Conservation (phyloP, 2,329 filamentous ascomycete species). For the Hypoxylon sp. region DNA sequence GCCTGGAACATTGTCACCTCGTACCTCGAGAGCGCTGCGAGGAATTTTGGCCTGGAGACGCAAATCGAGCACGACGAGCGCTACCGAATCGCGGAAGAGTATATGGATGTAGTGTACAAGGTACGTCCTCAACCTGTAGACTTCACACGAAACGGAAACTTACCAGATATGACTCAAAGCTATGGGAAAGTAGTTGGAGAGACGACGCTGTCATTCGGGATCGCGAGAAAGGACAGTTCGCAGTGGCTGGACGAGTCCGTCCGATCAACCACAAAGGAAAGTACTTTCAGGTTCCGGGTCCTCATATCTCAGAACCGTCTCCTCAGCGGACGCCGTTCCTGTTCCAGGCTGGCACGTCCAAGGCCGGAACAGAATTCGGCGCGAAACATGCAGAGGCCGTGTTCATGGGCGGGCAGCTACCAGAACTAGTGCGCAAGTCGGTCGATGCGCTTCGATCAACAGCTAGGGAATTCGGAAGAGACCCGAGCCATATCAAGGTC, state of each 20-base stretch:
- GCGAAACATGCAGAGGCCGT: constrained; percentile 70
- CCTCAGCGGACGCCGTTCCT: constrained; percentile 69
- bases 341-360: constrained; percentile 70
- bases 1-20: constrained; percentile 73
- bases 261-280: constrained; percentile 71
- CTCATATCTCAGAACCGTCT: constrained; percentile 65
- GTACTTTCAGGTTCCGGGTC: constrained; percentile 61
- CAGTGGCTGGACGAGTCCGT: constrained; percentile 67
- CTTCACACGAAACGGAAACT: constrained; percentile 1
- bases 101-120: constrained; percentile 72
- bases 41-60: constrained; percentile 69
- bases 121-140: not conserved
- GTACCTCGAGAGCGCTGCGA: constrained; percentile 66
- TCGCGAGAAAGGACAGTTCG: constrained; percentile 65
- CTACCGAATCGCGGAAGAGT: constrained; percentile 71
- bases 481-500: constrained; percentile 68
- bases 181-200: constrained; percentile 68
- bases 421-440: constrained; percentile 61
- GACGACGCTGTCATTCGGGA: constrained; percentile 68
- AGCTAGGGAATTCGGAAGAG: constrained; percentile 62
- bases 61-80: constrained; percentile 71
- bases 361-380: constrained; percentile 68
- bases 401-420: constrained; percentile 67
- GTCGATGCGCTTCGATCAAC: constrained; percentile 65
- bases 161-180: constrained; percentile 47